phyloP scores from a whole-genome alignment of 352 stramenopile genomes.

The Blastocystis sp. region DNA sequence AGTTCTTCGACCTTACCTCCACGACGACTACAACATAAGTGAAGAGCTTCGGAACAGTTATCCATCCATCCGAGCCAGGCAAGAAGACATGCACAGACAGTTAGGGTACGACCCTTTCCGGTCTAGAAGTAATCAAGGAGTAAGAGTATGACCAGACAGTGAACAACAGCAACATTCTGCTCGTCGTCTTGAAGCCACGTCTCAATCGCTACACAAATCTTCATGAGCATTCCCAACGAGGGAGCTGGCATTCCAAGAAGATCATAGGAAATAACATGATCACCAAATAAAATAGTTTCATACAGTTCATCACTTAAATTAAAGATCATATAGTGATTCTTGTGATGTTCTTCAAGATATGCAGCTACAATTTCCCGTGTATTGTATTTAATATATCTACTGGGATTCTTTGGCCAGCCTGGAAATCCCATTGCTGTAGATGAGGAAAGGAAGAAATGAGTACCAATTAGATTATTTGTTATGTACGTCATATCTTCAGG shows the following conservation, averaged over 20 bases:
- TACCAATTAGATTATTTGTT: constrained; percentile 59
- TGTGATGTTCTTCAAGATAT: constrained; percentile 54
- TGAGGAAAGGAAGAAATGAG: neutral
- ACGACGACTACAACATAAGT: constrained; percentile 46
- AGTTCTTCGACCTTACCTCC: constrained; percentile 17
- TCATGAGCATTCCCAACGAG: constrained; percentile 59
- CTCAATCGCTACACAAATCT: constrained; percentile 62
- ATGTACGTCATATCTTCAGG: constrained; percentile 67
- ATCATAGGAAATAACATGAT: constrained; percentile 63
- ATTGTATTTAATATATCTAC: constrained; percentile 22
- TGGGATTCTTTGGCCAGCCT: constrained; percentile 56
- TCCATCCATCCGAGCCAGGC: constrained; percentile 48
- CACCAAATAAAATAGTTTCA: constrained; percentile 29
- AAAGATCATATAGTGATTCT: constrained; percentile 67
- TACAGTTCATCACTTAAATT: constrained; percentile 66
- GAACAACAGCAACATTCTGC: constrained; percentile 48
- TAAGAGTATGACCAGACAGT: constrained; percentile 14
- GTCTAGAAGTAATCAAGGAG: constrained; percentile 24
- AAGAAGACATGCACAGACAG: constrained; percentile 54
- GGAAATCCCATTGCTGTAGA: constrained; percentile 64
- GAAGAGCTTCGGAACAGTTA: constrained; percentile 17
- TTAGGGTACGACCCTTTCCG: constrained; percentile 58
- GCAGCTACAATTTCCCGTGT: constrained; percentile 39
- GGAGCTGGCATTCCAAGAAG: constrained; percentile 44
- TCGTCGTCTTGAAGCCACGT: neutral